phyloP scores from a whole-genome alignment of 345 rosid species.

The Diplotaxis tenuifolia region DNA sequence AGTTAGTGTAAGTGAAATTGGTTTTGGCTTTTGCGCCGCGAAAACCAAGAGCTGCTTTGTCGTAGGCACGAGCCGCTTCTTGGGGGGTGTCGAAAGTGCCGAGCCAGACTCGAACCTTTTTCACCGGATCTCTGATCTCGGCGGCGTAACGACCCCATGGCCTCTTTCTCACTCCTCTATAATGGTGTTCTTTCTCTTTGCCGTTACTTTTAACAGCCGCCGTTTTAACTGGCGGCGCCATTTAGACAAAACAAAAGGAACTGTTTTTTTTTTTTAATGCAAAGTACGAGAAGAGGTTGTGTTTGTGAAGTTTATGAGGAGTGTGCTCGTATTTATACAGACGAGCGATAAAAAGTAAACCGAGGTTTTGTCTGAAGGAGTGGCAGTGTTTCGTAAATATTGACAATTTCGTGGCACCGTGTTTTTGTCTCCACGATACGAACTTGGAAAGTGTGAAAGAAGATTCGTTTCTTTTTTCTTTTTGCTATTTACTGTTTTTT shows the following conservation, averaged over 20 bases:
- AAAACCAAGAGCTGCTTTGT: conserved; percentile 56
- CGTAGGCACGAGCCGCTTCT: conserved; percentile 81
- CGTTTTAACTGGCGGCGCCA: conserved; percentile 53
- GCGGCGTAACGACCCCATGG: conserved; percentile 91
- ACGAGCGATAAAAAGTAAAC: conserved; percentile 29
- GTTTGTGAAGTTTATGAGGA: neutral
- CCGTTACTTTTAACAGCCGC: conserved; percentile 34
- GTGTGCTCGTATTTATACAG: conserved; percentile 12
- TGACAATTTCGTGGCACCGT: conserved; percentile 6
- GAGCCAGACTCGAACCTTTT: conserved; percentile 77
- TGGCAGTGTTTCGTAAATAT: conserved; percentile 18
- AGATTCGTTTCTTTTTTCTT: neutral
- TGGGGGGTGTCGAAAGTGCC: conserved; percentile 82
- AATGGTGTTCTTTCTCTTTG: conserved; percentile 39
- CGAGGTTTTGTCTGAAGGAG: conserved; percentile 35
- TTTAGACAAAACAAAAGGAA: neutral
- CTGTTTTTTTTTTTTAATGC: neutral
- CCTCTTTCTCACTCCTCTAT: conserved; percentile 85
- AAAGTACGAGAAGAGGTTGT: neutral
- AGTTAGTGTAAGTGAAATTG: conserved; percentile 43
- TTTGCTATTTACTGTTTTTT: neutral
- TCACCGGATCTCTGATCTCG: conserved; percentile 81
- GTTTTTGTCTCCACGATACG: conserved; percentile 34
- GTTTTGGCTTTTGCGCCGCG: conserved; percentile 87
- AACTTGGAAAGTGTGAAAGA: neutral